Evolutionary conservation across 2,329 filamentous ascomycete genomes (phyloP), one percentile per base, ranked within the genome.

Genomic region (Fusarium brachygibbosum): DNA sequence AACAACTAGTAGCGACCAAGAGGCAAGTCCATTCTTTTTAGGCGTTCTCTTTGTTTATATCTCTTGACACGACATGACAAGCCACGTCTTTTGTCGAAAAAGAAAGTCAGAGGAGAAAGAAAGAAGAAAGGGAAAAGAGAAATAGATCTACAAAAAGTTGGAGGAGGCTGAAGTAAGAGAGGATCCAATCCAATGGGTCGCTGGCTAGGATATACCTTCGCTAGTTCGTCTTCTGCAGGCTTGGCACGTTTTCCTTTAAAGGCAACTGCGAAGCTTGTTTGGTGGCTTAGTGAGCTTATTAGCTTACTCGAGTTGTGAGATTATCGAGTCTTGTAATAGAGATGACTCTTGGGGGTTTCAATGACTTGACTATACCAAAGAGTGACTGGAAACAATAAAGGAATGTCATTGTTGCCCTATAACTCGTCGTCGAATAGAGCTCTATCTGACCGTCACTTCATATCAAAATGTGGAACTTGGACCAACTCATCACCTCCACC

Each of bases 181-280:
- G 49, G 60, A 67, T 53, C 51, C 40, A 51, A 63, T 46, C 34
- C 46, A 42, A 68, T 63, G 48, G 52, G 45, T 38, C 35, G 46
- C 41, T 59, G 59, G 58, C 60, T 65, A 16, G 54, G 62, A 46
- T 46, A 6, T 51, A n/a, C 44, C 29, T 53, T 63, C 42, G 50
- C 60, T 63, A 63, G 59, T 63, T 29, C 61, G 38, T 34, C 37
- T 52, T 46, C 25, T 31, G 35, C 28, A 32, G 58, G 37, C 71
- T 74, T 74, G 69, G 71, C 71, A 51, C 54, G 40, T 61, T 74
- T 71, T 63, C 71, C 71, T 54, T 57, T 59, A 63, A 50, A 29
- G 60, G 63, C 42, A 68, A 40, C 23, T 42, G 32, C 34, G 62
- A 44, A 40, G 62, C 23, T 46, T 66, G 49, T 50, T 45, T 41